Base-by-base conservation (phyloP, 2,329 filamentous ascomycete genomes). In the Aspergillus eucalypticola region DNA sequence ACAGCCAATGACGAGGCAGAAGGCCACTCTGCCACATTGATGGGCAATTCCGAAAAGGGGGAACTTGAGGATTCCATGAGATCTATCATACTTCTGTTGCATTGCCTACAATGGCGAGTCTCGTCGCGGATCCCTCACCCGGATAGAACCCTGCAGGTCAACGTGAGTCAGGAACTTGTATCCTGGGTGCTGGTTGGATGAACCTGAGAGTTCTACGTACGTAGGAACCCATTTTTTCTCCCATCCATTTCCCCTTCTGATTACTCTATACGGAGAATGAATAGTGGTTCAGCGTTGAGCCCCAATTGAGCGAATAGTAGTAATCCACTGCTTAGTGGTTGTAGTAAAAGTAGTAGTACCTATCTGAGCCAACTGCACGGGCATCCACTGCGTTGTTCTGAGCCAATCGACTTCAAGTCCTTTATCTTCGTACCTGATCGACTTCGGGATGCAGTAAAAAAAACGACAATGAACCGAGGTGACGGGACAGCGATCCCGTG, bases 151-250 rank as follows among this genome's bases (percentile, higher is more conserved):
- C 55, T 64, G 56, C 60, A 63, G 60, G 46, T 42, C 57, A 62
- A 63, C 59, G 56, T 64, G 63, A 64, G 56, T 61, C 56, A 60
- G 54, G 46, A 54, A 53, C 52, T 38, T 62, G 51, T 39, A 59
- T 27, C 5, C 38, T 25, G 41, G 7, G 2, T 32, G 41, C 10
- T 58, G 60, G 55, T 60, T 64, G 62, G 62, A 58, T 27, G 25
- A n/a, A 17, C 15, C 5, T 4, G 39, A 35, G 19, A 29, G 41
- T 32, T 55, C 42, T 46, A 44, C 32, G 13, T 35, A 35, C 32
- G 32, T 35, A 35, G 32, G 13, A 35, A 15, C 32, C 32, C 32
- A 35, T 38, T 27, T 13, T 29, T 54, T 42, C 41, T 17, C 21
- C 5, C 19, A 11, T 17, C 35, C n/a, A 19, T 44, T 17, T 29